Conservation (phyloP, 306 rosid species). For the Hippophae gyantsensis region DNA sequence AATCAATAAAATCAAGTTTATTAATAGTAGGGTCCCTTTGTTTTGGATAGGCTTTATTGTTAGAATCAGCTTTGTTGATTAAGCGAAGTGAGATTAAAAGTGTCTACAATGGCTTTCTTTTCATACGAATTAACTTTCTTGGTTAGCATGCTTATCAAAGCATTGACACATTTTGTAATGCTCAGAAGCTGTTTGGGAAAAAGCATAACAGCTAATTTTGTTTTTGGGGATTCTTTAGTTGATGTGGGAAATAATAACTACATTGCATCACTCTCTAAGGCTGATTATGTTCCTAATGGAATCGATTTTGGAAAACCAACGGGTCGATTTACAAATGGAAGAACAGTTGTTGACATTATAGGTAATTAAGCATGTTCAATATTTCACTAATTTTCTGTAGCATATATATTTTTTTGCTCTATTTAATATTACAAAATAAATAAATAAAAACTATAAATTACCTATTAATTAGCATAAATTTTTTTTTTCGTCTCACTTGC, state of each 20-base stretch:
- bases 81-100: not conserved
- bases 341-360: conserved; percentile 52
- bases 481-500: not conserved
- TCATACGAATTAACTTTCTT: conserved; percentile 14
- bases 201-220: conserved; percentile 42
- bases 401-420: too few species aligned
- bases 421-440: not conserved
- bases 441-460: too few species aligned
- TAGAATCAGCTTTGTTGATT: not conserved
- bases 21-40: too few species aligned
- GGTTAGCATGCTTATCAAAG: conserved; percentile 12
- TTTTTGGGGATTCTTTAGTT: conserved; percentile 67
- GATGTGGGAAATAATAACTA: conserved; percentile 66
- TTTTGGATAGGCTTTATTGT: not conserved
- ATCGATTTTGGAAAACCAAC: conserved; percentile 67
- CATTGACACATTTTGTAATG: conserved; percentile 11
- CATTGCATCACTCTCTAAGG: conserved; percentile 45
- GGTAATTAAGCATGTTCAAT: conserved; percentile 20
- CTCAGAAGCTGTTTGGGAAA: conserved; percentile 26
- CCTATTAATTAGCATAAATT: not conserved
- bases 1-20: too few species aligned
- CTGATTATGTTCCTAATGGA: conserved; percentile 47
- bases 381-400: not conserved
- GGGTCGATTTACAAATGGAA: conserved; percentile 66
- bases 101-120: conserved; percentile 24